Evolutionary conservation across 768 basidiomycete genomes (phyloP), one percentile per base, ranked within the genome.

Genomic region (Cubamyces sp.): DNA sequence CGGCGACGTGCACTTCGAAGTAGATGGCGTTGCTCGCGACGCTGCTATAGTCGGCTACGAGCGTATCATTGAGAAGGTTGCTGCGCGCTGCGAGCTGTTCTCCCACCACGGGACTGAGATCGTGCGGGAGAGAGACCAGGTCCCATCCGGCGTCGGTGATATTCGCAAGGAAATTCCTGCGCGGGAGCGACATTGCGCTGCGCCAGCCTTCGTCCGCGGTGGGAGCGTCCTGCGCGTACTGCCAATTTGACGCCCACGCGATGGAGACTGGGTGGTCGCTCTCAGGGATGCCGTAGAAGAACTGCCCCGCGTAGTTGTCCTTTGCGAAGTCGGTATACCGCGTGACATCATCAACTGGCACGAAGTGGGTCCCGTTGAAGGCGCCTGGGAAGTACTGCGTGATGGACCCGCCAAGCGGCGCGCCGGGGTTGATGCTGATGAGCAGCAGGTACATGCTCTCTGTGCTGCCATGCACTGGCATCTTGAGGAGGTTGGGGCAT

Each of bases 301-400:
- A 59, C 57, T 64, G 62, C 11, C 57, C 57, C 9, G 62, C 62
- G 47, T 64, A 64, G 62, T 64, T 64, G 57, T 64, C 62, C 48
- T 64, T 50, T 2, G 57, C 62, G 45, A 64, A 64, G 62, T 64
- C 62, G 19, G 57, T 26, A 21, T 55, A 30, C 25, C 62, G 62
- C n/a, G 57, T 41, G 26, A 57, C 53, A 30, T 30, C 28, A 41
- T 54, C 57, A 40, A 59, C 15, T 5, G 57, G 43, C 18, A 48
- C 40, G 57, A 64, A 64, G 40, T 53, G 51, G 30, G 62, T 64
- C 25, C 62, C 62, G 57, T 64, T 54, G 62, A 64, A 64, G 2
- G 47, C 25, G 45, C 62, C 62, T 28, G 57, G 57, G 41, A 64
- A 48, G 57, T 64, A 59, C 47, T 64, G 52, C 15, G 57, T 64